These are phyloP conservation scores for Leptographium galeiforme DNA, from an alignment of 2,329 filamentous ascomycete genomes.

Conservation along the genomic window DNA sequence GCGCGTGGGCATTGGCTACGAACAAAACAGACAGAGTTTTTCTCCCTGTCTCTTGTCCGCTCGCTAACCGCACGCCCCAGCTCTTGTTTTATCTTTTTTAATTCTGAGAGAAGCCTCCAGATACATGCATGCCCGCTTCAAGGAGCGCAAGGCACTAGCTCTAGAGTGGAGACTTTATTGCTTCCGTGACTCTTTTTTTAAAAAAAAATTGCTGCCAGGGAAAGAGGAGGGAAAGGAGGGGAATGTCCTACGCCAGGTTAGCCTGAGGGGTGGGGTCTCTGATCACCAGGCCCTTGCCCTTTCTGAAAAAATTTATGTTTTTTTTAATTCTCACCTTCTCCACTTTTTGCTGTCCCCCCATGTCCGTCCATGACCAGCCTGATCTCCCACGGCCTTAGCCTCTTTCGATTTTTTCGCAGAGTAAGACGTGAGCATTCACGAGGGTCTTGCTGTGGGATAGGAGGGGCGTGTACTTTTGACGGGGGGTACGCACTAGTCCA, in stretches of 20 bases:
- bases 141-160: conserved; percentile 1
- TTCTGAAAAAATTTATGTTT: not conserved
- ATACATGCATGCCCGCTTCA: not conserved
- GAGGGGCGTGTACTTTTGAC: not conserved
- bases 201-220: not conserved
- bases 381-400: not conserved
- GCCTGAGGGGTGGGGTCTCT: not conserved
- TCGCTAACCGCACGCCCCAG: not conserved
- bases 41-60: not conserved
- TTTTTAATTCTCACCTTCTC: not conserved
- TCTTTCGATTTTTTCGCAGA: not conserved
- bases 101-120: not conserved
- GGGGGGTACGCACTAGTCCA: conserved; percentile 7
- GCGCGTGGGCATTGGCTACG: not conserved
- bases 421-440: conserved; percentile 2
- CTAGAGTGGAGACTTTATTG: not conserved
- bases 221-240: not conserved
- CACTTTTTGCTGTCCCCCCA: not conserved
- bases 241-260: not conserved
- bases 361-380: not conserved
- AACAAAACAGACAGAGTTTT: not conserved
- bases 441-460: not conserved
- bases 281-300: conserved; percentile 8
- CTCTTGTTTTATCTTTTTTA: not conserved
- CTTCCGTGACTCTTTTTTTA: not conserved